phyloP scores from a whole-genome alignment of 192 early-diverging fungal genomes.

The Endogone sp. region DNA sequence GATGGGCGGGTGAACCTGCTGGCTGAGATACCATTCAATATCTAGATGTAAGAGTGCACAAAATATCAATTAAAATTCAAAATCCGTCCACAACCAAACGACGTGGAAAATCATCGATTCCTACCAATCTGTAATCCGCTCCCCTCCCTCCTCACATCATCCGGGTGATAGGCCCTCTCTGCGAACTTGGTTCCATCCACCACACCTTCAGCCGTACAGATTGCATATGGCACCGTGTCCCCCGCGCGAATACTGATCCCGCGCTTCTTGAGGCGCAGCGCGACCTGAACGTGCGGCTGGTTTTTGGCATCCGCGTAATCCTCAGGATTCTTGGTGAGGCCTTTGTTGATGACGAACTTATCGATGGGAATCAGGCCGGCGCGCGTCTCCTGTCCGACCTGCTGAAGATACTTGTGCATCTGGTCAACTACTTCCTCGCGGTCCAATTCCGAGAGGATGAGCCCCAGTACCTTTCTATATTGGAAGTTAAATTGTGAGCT shows the following conservation, averaged over 20 bases:
- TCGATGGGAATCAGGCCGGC: slow-evolving; percentile 66
- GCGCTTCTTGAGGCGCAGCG: slow-evolving; percentile 68
- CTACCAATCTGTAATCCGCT: slow-evolving; percentile 41
- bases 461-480: slow-evolving; percentile 58
- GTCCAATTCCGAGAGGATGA: slow-evolving; percentile 49
- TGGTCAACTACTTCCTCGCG: slow-evolving; percentile 69
- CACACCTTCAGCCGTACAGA: slow-evolving; percentile 55
- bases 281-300: slow-evolving; percentile 96
- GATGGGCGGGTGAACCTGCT: slow-evolving; percentile 89
- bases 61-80: too few species aligned
- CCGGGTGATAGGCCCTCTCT: slow-evolving; percentile 77
- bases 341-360: slow-evolving; percentile 92
- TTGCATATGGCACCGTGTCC: slow-evolving; percentile 94
- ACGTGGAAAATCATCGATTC: too few species aligned
- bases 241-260: slow-evolving; percentile 68
- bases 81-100: not conserved
- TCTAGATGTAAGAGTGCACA: slow-evolving; percentile 46
- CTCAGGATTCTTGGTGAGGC: slow-evolving; percentile 87
- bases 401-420: slow-evolving; percentile 73
- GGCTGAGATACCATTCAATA: slow-evolving; percentile 88
- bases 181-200: slow-evolving; percentile 46
- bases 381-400: slow-evolving; percentile 68
- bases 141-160: slow-evolving; percentile 64
- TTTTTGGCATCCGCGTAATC: slow-evolving; percentile 82
- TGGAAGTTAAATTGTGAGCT: too few species aligned